Percentiles rank a stretch among this genome's conserved stretches.
Conservation (phyloP, 192 early-diverging fungal genomes). For the Mortierella antarctica region DNA sequence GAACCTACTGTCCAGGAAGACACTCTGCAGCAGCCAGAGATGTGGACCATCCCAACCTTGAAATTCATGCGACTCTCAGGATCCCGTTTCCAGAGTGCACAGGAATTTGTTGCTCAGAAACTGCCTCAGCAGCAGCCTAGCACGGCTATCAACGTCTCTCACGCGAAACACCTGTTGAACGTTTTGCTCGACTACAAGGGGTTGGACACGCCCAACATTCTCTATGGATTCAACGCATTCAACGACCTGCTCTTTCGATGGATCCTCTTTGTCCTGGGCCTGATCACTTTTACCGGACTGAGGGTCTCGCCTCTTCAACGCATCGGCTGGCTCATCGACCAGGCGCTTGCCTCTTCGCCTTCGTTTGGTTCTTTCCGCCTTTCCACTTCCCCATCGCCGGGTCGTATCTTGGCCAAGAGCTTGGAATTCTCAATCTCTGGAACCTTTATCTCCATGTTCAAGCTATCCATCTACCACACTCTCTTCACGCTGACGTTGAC, state of each 20-base stretch:
- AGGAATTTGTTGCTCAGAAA: not conserved
- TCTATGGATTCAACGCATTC: constrained; percentile 45
- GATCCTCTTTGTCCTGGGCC: constrained; percentile 41
- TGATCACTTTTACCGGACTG: constrained; percentile 39
- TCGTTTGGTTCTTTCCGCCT: constrained; percentile 30
- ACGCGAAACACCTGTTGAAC: constrained; percentile 15
- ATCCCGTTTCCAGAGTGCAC: not conserved
- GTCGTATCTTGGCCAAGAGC: constrained; percentile 39
- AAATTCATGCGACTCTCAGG: constrained; percentile 9
- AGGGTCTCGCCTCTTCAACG: constrained; percentile 43
- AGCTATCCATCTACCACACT: constrained; percentile 46
- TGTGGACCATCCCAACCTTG: constrained; percentile 38
- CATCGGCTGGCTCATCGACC: constrained; percentile 46
- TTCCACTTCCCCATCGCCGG: constrained; percentile 22
- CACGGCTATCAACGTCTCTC: constrained; percentile 37
- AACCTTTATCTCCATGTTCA: constrained; percentile 48
- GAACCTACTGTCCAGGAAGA: not conserved
- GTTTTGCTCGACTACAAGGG: constrained; percentile 30
- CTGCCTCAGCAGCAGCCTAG: not conserved
- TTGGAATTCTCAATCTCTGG: constrained; percentile 45
- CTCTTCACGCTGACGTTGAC: constrained; percentile 43
- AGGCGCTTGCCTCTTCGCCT: constrained; percentile 16
- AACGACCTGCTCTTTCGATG: constrained; percentile 50
- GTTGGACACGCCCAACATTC: constrained; percentile 24
- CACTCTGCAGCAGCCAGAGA: constrained; percentile 12